Conservation (phyloP, 768 basidiomycete species). For the Phaeotremella fagi region DNA sequence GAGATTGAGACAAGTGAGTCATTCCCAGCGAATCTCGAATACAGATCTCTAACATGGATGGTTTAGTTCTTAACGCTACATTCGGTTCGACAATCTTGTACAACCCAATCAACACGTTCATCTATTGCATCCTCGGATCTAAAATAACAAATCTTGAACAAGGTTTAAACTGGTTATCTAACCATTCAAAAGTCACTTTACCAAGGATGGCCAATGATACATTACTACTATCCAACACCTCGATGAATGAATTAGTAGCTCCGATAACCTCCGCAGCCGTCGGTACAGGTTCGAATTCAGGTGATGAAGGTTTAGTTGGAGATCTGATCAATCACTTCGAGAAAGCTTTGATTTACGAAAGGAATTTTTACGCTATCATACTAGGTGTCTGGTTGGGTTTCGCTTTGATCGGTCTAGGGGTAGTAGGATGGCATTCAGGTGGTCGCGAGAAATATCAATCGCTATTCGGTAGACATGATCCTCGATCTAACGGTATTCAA, state of each 20-base stretch:
- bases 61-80: conserved; percentile 51
- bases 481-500: neutral
- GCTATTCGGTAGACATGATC: conserved; percentile 3
- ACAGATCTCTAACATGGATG: neutral
- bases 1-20: conserved; percentile 72
- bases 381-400: conserved; percentile 78
- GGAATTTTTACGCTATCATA: conserved; percentile 77
- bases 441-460: conserved; percentile 20
- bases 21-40: neutral
- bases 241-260: conserved; percentile 67
- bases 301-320: conserved; percentile 62
- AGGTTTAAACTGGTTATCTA: conserved; percentile 83
- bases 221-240: conserved; percentile 68
- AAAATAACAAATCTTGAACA: conserved; percentile 83
- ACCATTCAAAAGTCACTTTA: conserved; percentile 75
- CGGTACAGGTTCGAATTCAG: conserved; percentile 52
- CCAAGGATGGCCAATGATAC: conserved; percentile 69
- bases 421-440: conserved; percentile 44
- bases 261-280: conserved; percentile 77
- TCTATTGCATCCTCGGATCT: conserved; percentile 82
- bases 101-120: conserved; percentile 74
- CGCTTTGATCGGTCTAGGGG: conserved; percentile 63
- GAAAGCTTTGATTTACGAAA: conserved; percentile 67
- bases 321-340: conserved; percentile 70
- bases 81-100: conserved; percentile 83